Evolutionary conservation across 2,329 filamentous ascomycete species (phyloP).

Genomic region (Amylocarpus encephaloides): DNA sequence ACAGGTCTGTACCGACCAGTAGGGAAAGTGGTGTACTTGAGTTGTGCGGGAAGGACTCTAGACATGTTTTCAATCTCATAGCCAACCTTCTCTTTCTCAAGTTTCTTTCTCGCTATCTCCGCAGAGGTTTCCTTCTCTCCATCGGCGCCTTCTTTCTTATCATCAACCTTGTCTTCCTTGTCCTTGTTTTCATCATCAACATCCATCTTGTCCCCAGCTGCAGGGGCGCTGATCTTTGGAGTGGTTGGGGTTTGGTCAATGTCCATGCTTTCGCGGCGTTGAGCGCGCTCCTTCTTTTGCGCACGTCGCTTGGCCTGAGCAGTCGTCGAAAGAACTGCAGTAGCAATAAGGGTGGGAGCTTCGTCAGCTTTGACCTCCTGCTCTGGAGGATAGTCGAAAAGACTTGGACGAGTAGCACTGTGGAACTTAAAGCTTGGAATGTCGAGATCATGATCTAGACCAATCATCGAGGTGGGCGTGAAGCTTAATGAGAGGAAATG

Average conservation of each 20-base stretch:
- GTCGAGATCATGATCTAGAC: constrained; percentile 86
- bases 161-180: constrained; percentile 42
- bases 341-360: constrained; percentile 87
- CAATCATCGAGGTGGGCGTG: constrained; percentile 93
- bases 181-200: constrained; percentile 55
- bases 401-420: constrained; percentile 86
- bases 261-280: constrained; percentile 91
- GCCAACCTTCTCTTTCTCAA: constrained; percentile 92
- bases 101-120: constrained; percentile 73
- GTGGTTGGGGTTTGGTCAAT: constrained; percentile 74
- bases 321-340: constrained; percentile 91
- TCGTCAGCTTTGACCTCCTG: constrained; percentile 93
- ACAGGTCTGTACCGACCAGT: constrained; percentile 89
- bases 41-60: constrained; percentile 81
- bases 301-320: constrained; percentile 94
- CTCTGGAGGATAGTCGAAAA: constrained; percentile 97
- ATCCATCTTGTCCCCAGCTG: constrained; percentile 77
- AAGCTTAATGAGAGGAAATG: constrained; percentile 96
- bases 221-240: constrained; percentile 50
- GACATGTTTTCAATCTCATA: constrained; percentile 98
- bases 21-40: constrained; percentile 93
- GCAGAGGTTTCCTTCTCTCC: constrained; percentile 51
- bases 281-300: constrained; percentile 87
- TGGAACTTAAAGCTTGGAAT: constrained; percentile 93
- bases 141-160: constrained; percentile 57